Base-by-base conservation (phyloP, 305 asterid genomes). In the Ajuga reptans region DNA sequence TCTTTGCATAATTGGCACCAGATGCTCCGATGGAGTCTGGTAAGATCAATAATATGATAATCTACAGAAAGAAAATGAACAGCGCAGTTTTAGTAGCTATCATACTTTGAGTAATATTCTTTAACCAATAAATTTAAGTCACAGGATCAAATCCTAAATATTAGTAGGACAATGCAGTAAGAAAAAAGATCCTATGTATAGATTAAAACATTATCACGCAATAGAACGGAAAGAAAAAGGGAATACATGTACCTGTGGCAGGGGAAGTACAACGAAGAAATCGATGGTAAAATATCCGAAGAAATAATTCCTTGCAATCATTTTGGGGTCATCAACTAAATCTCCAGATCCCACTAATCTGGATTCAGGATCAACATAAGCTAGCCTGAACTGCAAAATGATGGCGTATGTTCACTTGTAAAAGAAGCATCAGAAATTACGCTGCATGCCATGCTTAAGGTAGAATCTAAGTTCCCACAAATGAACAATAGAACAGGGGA, bases 341-440 rank as follows among this genome's bases (percentile, higher is more conserved):
- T 87, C 96, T 70, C 98, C 98, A 46, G 96, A 81, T 57, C 96
- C 98, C 72, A 78, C 84, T 29, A 91, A 92, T 85, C 84, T 74
- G 31, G 96, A 77, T 74, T 89, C 98, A 68, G 95, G 95, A 72
- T 87, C 84, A 78, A 91, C 85, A 70, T 87, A 91, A 73, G 98
- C 98, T 66, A 91, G 79, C 83, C 94, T 81, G 78, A 91, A 89
- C 98, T 91, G 95, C 84, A 85, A 78, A 83, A 78, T 46, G 77
- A 60, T 21, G 4, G 53, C 37, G 69, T 60, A 56, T 16, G 9
- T 36, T 29, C 43, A 66, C 54, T 66, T 50, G 66, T 71, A 18
- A 54, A 39, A 11, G 11, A 72, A 63, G 51, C 31, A 52, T 69
- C 14, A 64, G 11, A 63, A 46, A 36, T 62, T 24, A 66, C 24